These are phyloP conservation scores for Nemophila menziesii DNA, from an alignment of 257 asterid genomes.

Conservation along the genomic window DNA sequence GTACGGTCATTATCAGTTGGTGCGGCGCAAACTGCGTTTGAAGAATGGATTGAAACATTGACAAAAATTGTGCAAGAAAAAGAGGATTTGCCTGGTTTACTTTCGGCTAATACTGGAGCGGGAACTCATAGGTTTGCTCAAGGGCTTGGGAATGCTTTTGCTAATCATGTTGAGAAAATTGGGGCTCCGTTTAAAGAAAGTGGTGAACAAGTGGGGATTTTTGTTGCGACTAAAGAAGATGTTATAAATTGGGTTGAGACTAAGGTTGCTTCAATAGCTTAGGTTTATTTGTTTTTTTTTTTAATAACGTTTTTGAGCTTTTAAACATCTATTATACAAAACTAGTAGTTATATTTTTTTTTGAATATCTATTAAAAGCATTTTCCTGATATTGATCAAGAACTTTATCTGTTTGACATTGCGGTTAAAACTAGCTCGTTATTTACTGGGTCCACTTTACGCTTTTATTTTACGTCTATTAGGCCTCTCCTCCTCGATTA, in stretches of 20 bases:
- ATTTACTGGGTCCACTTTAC: conserved; percentile 20
- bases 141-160: conserved; percentile 61
- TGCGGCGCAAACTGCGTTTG: conserved; percentile 83
- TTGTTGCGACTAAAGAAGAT: conserved; percentile 66
- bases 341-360: background rate
- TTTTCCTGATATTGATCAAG: conserved; percentile 19
- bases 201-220: conserved; percentile 62
- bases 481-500: conserved; percentile 13
- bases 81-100: conserved; percentile 55
- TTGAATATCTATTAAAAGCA: conserved; percentile 16
- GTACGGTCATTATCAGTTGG: conserved; percentile 77
- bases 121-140: conserved; percentile 81
- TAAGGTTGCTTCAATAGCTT: conserved; percentile 25
- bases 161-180: conserved; percentile 49
- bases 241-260: conserved; percentile 60
- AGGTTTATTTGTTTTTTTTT: conserved; percentile 2
- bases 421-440: conserved; percentile 20
- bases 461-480: conserved; percentile 7
- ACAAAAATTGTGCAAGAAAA: conserved; percentile 42
- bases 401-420: conserved; percentile 18
- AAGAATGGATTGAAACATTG: conserved; percentile 79
- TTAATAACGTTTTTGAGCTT: background rate
- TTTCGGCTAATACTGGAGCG: conserved; percentile 70
- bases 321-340: background rate
- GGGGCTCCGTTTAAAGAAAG: conserved; percentile 71